Base-by-base conservation (phyloP, 139 green algal genomes). In the Chlamydomonas sp. region DNA sequence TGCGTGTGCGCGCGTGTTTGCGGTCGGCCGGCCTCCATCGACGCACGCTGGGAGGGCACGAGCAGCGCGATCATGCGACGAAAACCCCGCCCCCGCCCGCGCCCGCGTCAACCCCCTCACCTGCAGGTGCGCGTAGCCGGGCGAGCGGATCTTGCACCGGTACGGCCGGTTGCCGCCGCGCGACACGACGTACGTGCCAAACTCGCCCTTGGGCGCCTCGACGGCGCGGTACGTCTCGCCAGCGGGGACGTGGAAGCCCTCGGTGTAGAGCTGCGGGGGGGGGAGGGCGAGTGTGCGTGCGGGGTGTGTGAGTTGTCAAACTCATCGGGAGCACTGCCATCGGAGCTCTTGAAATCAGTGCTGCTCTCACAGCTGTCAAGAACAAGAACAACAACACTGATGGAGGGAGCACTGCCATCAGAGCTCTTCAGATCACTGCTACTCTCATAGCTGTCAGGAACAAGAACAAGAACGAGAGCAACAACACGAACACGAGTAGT, bases 191-290 rank as follows among this genome's bases (percentile, higher is more conserved):
- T 89, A 96, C 2, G 93, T 85, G 61, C 88, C 89, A 82, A 94
- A 94, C 76, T 94, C 89, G 65, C 88, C 88, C 81, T 92, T 91
- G 61, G 86, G 87, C 16, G 87, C 87, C 70, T 92, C 87, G 65
- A 92, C 86, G 13, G 60, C 80, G 72, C 75, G 81, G 69, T 90
- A 87, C n/a, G 81, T 85, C 76, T 87, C 74, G 26, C 76, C 76
- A 24, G 76, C 74, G 20, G 81, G 81, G 58, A 87, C 81, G 48
- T 87, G 81, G 73, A 83, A 84, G 67, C 81, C 81, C 77, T 87
- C 81, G 10, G 80, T 82, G 74, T 82, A 82, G 10, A 79, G 74
- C n/a, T n/a, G n/a, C n/a, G n/a, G n/a, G n/a, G n/a, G n/a, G n/a
- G n/a, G n/a, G n/a, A n/a, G n/a, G n/a, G n/a, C n/a, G n/a, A n/a